Evolutionary conservation across 148 eudicot genomes (phyloP).

Genomic region (Rhododendron henanense): DNA sequence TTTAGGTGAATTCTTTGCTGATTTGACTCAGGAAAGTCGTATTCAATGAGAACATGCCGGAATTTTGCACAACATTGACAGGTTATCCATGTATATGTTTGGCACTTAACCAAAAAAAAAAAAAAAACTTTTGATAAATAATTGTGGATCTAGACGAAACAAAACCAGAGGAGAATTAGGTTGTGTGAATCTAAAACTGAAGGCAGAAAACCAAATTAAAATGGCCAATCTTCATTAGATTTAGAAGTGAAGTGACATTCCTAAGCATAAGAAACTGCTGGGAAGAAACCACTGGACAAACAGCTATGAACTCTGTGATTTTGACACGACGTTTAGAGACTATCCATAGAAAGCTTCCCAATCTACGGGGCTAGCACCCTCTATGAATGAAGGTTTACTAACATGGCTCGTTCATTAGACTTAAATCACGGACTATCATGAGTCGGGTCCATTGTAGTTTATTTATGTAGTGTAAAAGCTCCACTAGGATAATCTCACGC

Average conservation of each 20-base stretch:
- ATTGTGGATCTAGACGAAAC: neutral
- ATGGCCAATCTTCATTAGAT: neutral
- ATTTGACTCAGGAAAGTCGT: neutral
- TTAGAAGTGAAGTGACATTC: neutral
- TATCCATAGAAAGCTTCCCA: neutral
- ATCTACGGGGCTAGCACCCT: neutral
- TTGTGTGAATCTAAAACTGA: neutral
- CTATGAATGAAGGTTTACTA: neutral
- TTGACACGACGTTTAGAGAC: neutral
- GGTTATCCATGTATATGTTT: neutral
- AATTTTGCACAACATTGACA: neutral
- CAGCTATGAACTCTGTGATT: neutral
- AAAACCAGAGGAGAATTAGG: neutral
- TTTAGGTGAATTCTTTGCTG: neutral
- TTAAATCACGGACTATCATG: neutral
- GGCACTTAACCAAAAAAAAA: neutral
- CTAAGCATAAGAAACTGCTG: neutral
- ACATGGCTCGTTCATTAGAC: neutral
- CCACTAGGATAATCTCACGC: neutral
- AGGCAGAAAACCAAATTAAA: neutral
- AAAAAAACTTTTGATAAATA: neutral
- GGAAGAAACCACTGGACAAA: neutral
- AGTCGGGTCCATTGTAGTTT: neutral
- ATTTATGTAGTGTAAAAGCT: neutral
- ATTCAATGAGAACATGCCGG: neutral